Evolutionary conservation across 164 flowering plant genomes (phyloP).

Genomic region (Amborella trichopoda): DNA sequence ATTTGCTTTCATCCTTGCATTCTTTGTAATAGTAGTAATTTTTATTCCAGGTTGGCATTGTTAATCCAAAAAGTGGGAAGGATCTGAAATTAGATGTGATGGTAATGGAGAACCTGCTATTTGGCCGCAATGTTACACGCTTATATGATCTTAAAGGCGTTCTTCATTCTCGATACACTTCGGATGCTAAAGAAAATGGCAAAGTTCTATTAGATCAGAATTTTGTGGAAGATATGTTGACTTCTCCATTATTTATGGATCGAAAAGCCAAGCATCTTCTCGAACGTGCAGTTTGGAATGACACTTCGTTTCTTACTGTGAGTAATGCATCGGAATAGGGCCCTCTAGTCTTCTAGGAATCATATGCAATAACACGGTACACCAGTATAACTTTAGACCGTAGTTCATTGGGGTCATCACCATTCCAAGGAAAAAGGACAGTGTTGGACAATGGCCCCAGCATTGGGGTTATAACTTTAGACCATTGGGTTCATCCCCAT

Average conservation of each 20-base stretch:
- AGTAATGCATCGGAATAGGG: constrained; percentile 31
- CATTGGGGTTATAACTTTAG: too few relatives aligned
- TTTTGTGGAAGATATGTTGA: constrained; percentile 72
- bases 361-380: too few relatives aligned
- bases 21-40: too few relatives aligned
- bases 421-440: too few relatives aligned
- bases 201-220: constrained; percentile 88
- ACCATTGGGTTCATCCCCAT: too few relatives aligned
- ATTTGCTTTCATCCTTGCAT: too few relatives aligned
- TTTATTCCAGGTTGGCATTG: constrained; percentile 45
- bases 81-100: constrained; percentile 59
- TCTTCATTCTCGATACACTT: constrained; percentile 49
- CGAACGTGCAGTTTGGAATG: constrained; percentile 88
- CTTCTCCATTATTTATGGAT: constrained; percentile 65
- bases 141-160: constrained; percentile 96
- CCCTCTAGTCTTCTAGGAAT: too few relatives aligned
- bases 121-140: constrained; percentile 47
- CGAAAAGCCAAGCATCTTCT: constrained; percentile 46
- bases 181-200: constrained; percentile 36
- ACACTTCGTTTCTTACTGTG: constrained; percentile 83
- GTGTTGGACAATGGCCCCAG: too few relatives aligned
- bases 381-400: too few relatives aligned
- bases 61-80: constrained; percentile 55
- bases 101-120: constrained; percentile 92
- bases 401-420: too few relatives aligned